phyloP scores from a whole-genome alignment of 2,329 filamentous ascomycete species.

The Alternaria burnsii region DNA sequence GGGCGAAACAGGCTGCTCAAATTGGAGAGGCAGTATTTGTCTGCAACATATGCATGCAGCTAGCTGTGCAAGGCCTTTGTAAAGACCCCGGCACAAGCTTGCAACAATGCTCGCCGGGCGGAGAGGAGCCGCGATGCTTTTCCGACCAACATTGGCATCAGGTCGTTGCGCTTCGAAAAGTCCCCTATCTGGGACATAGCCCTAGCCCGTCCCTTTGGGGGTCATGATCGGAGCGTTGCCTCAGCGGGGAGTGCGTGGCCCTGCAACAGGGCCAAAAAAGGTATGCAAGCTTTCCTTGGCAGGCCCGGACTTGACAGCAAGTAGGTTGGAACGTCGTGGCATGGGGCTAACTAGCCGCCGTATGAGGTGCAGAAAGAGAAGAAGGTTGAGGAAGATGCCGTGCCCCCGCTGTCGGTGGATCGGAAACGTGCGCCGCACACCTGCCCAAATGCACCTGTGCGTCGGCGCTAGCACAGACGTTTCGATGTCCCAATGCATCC shows the following conservation, averaged over 20 bases:
- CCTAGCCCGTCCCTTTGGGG: conserved; percentile 12
- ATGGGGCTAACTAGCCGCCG: conserved; percentile 16
- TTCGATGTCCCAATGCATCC: conserved; percentile 1
- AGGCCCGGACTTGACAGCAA: conserved; percentile 5
- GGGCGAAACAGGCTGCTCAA: conserved; percentile 10
- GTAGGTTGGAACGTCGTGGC: conserved; percentile 13
- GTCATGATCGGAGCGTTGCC: conserved; percentile 15
- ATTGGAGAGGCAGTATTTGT: conserved; percentile 12
- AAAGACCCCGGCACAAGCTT: conserved; percentile 6
- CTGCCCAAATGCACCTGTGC: not conserved
- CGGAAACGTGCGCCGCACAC: conserved; percentile 12
- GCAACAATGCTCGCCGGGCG: conserved; percentile 13
- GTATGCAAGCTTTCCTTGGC: conserved; percentile 17
- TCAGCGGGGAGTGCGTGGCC: conserved; percentile 12
- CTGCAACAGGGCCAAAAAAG: conserved; percentile 14
- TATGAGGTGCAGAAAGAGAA: conserved; percentile 7
- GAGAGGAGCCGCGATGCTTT: conserved; percentile 16
- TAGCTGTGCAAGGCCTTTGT: conserved; percentile 5
- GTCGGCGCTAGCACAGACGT: conserved; percentile 14
- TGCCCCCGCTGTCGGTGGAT: conserved; percentile 10
- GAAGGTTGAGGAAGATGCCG: conserved; percentile 12
- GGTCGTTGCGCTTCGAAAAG: conserved; percentile 2
- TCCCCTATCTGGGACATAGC: conserved; percentile 15
- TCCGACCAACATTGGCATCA: conserved; percentile 1
- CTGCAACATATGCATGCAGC: conserved; percentile 4